Evolutionary conservation across 2,329 filamentous ascomycete species (phyloP).

Genomic region (Triangularia verruculosa): DNA sequence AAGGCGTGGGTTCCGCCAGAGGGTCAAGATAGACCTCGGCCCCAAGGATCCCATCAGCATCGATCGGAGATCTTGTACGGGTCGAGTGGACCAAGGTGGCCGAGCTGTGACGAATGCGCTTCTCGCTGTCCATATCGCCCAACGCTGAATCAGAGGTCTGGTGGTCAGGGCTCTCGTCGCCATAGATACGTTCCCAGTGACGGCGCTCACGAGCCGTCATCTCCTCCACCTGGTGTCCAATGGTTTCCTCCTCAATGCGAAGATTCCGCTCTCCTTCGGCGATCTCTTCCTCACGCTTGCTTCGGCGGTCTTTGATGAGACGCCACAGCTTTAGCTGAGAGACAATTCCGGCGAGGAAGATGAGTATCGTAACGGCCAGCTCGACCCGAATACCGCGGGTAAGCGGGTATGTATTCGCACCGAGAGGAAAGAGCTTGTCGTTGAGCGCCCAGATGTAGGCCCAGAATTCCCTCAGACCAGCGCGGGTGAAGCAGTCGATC

Average conservation of each 20-base stretch:
- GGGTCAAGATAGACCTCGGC: conserved; percentile 41
- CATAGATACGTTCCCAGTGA: conserved; percentile 77
- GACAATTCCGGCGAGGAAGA: conserved; percentile 71
- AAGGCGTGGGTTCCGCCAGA: conserved; percentile 33
- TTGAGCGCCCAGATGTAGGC: conserved; percentile 87
- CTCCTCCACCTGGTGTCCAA: conserved; percentile 65
- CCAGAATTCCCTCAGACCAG: conserved; percentile 97
- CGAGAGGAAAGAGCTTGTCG: conserved; percentile 71
- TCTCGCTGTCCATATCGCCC: conserved; percentile 48
- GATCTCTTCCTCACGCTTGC: conserved; percentile 49
- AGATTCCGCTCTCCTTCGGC: conserved; percentile 52
- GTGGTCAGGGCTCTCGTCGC: conserved; percentile 42
- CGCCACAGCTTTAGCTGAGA: conserved; percentile 87
- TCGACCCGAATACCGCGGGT: conserved; percentile 86
- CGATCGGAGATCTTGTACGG: conserved; percentile 36
- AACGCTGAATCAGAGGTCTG: conserved; percentile 50
- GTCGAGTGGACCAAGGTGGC: conserved; percentile 29
- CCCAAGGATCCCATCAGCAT: conserved; percentile 49
- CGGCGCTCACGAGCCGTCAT: conserved; percentile 58
- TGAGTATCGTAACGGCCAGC: conserved; percentile 70
- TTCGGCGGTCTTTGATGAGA: conserved; percentile 63
- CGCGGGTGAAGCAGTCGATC: conserved; percentile 84
- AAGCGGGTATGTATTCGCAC: conserved; percentile 75
- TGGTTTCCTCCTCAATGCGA: conserved; percentile 64
- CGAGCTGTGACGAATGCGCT: conserved; percentile 36